Percentiles rank a stretch among this genome's conserved stretches.
Conservation (phyloP, 805 yeast species). For the Kodamaea restingae region DNA sequence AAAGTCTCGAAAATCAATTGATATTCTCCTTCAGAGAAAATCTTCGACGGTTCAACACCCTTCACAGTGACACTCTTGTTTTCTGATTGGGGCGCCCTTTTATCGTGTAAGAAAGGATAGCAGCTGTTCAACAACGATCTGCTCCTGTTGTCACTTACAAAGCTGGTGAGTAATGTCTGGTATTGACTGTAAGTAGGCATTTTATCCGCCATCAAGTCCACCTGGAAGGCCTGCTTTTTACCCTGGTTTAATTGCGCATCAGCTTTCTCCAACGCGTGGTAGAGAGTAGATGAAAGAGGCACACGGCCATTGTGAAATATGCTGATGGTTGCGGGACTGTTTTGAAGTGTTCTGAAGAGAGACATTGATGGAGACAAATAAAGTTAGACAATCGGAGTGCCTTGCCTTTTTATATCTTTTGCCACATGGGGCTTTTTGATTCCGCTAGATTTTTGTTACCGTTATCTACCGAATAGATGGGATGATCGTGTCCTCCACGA, state of each 20-base stretch:
- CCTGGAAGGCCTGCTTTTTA: constrained; percentile 25
- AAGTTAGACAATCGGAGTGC: neutral
- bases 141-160: constrained; percentile 22
- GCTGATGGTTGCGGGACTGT: constrained; percentile 38
- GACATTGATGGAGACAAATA: constrained; percentile 22
- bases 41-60: constrained; percentile 20
- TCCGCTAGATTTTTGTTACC: neutral
- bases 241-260: constrained; percentile 26
- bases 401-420: constrained; percentile 1
- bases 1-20: constrained; percentile 36
- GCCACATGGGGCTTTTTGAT: neutral
- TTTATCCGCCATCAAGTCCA: constrained; percentile 35
- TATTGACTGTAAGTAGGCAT: constrained; percentile 44
- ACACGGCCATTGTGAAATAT: constrained; percentile 39
- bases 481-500: neutral
- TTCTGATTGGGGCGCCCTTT: constrained; percentile 12
- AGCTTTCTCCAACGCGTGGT: constrained; percentile 29
- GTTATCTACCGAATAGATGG: constrained; percentile 1
- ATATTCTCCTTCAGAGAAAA: constrained; percentile 38
- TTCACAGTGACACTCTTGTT: constrained; percentile 20
- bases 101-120: constrained; percentile 36
- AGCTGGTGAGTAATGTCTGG: constrained; percentile 23
- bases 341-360: constrained; percentile 40
- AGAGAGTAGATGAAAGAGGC: constrained; percentile 29
- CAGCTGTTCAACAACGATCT: constrained; percentile 25